Evolutionary conservation across 306 rosid species (phyloP).

Genomic region (Prunus mongolica): DNA sequence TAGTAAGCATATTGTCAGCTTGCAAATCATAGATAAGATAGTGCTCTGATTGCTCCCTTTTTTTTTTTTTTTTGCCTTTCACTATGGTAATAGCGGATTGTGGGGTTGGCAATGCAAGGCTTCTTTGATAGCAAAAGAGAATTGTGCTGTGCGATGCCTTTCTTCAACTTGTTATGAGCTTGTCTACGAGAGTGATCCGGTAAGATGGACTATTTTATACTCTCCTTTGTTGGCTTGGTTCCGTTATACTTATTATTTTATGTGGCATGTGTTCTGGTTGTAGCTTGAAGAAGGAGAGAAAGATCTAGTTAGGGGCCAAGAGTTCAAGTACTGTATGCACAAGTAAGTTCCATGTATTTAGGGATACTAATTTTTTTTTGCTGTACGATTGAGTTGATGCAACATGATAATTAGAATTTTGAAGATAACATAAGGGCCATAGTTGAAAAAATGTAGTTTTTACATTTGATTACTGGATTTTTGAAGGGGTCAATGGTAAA

Average conservation of each 20-base stretch:
- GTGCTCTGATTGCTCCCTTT: constrained; percentile 1
- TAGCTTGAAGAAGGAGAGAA: constrained; percentile 98
- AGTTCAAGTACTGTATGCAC: constrained; percentile 79
- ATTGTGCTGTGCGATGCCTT: constrained; percentile 88
- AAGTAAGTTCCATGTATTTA: constrained; percentile 49
- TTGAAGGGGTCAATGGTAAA: background rate
- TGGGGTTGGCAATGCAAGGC: constrained; percentile 89
- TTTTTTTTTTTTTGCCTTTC: background rate
- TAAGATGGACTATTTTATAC: constrained; percentile 24
- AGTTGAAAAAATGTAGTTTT: background rate
- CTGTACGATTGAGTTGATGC: background rate
- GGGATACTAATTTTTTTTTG: background rate
- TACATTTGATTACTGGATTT: background rate
- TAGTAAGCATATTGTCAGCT: background rate
- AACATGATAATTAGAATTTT: background rate
- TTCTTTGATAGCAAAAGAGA: constrained; percentile 67
- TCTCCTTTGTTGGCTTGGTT: background rate
- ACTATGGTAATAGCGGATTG: constrained; percentile 51
- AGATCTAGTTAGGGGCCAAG: constrained; percentile 73
- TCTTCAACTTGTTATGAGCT: constrained; percentile 75
- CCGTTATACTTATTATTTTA: background rate
- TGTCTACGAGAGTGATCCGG: constrained; percentile 84
- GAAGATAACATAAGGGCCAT: background rate
- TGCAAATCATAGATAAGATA: background rate
- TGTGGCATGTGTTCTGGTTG: constrained; percentile 16